phyloP scores from a whole-genome alignment of 2,329 filamentous ascomycete species.

The Colletotrichum tabaci region DNA sequence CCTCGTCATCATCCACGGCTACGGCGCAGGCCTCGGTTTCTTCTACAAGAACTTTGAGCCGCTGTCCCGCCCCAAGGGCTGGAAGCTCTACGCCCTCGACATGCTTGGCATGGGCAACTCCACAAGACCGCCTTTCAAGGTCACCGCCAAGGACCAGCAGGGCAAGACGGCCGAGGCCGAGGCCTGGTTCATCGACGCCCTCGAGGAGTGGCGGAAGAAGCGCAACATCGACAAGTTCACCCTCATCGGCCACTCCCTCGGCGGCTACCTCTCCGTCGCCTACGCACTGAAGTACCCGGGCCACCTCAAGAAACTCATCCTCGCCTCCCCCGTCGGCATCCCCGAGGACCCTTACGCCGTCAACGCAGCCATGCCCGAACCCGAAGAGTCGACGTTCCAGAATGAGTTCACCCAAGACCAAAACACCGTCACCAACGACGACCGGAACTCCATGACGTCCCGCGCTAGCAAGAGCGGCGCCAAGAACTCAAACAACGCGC shows the following conservation, averaged over 20 bases:
- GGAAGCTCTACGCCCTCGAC: constrained; percentile 83
- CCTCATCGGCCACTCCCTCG: constrained; percentile 91
- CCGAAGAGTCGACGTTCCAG: constrained; percentile 78
- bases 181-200: constrained; percentile 93
- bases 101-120: constrained; percentile 52
- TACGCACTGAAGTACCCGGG: constrained; percentile 98
- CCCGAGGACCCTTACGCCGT: constrained; percentile 95
- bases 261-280: constrained; percentile 94
- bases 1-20: constrained; percentile 96
- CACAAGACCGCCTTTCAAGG: constrained; percentile 68
- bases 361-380: constrained; percentile 84
- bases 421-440: constrained; percentile 62
- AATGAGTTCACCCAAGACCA: constrained; percentile 88
- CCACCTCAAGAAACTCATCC: constrained; percentile 93
- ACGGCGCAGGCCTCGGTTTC: constrained; percentile 95
- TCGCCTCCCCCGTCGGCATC: constrained; percentile 94
- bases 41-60: constrained; percentile 99
- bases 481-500: constrained; percentile 53
- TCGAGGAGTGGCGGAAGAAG: constrained; percentile 95
- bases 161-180: constrained; percentile 91
- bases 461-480: constrained; percentile 54
- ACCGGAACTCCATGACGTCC: constrained; percentile 48
- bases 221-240: constrained; percentile 95
- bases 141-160: constrained; percentile 85
- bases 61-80: constrained; percentile 82